Evolutionary conservation across 192 early-diverging fungal genomes (phyloP).

Genomic region (Podila horticola): DNA sequence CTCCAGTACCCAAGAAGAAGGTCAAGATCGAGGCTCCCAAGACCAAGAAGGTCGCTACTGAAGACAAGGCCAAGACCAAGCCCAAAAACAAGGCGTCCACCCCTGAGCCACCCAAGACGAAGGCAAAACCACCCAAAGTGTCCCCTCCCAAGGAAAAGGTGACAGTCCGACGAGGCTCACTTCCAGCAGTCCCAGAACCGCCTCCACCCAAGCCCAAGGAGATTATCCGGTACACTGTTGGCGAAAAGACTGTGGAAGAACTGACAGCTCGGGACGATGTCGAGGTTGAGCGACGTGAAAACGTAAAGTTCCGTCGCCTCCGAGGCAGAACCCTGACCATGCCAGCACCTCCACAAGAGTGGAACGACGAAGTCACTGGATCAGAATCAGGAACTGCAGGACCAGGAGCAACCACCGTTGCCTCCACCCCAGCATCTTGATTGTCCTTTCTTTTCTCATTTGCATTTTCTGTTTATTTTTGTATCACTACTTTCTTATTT

Average conservation of each 20-base stretch:
- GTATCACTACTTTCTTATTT: conserved; percentile 4
- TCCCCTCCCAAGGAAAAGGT: conserved; percentile 14
- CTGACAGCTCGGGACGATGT: conserved; percentile 40
- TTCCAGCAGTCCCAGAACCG: conserved; percentile 41
- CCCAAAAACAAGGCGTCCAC: not conserved
- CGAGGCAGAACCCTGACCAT: conserved; percentile 39
- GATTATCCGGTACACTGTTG: conserved; percentile 45
- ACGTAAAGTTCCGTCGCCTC: conserved; percentile 46
- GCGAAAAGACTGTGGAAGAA: conserved; percentile 49
- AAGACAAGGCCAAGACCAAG: conserved; percentile 1
- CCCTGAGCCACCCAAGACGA: conserved; percentile 10
- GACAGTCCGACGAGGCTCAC: conserved; percentile 14
- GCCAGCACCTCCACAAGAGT: conserved; percentile 39
- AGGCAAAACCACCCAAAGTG: not conserved
- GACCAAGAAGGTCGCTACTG: not conserved
- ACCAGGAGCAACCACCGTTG: not conserved
- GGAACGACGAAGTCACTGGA: not conserved
- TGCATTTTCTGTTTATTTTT: conserved; percentile 8
- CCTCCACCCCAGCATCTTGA: not conserved
- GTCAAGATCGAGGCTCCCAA: conserved; percentile 1
- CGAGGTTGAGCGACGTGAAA: conserved; percentile 43
- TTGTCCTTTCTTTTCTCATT: conserved; percentile 2
- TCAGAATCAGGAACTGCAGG: not conserved
- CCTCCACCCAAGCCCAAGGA: conserved; percentile 43
- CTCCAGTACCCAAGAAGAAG: not conserved